These are phyloP conservation scores for Skeletonema marinoi DNA, from an alignment of 108 stramenopile genomes.

Conservation along the genomic window DNA sequence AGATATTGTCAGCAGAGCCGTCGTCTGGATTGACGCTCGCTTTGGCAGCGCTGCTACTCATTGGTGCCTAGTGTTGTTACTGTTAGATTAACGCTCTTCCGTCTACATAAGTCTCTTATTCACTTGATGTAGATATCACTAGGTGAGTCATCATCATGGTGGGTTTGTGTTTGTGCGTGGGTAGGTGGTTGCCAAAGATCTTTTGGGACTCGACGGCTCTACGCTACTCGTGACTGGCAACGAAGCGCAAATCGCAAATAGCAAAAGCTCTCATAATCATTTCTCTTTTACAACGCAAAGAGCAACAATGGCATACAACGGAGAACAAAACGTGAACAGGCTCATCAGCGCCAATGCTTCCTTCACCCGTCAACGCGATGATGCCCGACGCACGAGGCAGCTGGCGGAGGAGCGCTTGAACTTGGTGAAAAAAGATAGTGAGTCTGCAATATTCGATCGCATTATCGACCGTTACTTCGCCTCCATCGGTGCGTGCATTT, in stretches of 20 bases:
- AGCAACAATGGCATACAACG: neutral
- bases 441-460: neutral
- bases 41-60: neutral
- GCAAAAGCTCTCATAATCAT: no score
- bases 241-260: no score
- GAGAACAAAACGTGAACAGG: constrained; percentile 27
- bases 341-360: constrained; percentile 33
- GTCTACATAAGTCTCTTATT: no score
- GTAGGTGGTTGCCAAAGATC: no score
- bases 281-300: neutral
- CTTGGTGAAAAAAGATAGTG: constrained; percentile 31
- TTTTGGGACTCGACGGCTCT: no score
- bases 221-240: no score
- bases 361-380: constrained; percentile 44
- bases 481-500: neutral
- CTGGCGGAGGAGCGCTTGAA: constrained; percentile 39
- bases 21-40: neutral
- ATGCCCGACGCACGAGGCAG: constrained; percentile 35
- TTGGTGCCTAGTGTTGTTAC: no score
- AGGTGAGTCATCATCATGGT: no score
- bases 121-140: no score
- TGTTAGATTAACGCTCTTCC: no score
- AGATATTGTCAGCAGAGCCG: neutral
- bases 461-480: neutral
- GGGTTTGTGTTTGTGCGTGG: no score